These are phyloP conservation scores for Globisporangium cylindrosporum DNA, from an alignment of 352 stramenopile species.

Conservation along the genomic window DNA sequence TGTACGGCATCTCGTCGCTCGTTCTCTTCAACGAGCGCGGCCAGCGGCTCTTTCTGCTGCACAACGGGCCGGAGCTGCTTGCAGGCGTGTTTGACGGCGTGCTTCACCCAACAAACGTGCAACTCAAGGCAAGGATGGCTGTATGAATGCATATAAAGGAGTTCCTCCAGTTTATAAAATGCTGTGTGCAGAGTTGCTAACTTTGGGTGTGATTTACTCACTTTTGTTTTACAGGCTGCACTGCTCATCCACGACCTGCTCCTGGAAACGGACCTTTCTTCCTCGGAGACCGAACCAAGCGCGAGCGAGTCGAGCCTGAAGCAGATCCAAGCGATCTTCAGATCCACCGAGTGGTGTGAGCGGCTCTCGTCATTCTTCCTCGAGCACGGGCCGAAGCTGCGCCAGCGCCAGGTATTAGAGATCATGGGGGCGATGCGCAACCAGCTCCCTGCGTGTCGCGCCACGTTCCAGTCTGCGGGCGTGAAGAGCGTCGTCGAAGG, in stretches of 20 bases:
- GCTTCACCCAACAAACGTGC: slow-evolving; percentile 39
- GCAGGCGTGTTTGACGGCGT: slow-evolving; percentile 36
- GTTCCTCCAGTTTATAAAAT: not conserved
- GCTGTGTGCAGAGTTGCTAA: not conserved
- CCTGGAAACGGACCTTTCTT: slow-evolving; percentile 26
- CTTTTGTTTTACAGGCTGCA: slow-evolving; percentile 27
- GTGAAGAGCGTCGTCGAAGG: slow-evolving; percentile 38
- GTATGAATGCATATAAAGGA: not conserved
- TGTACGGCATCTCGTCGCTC: slow-evolving; percentile 78
- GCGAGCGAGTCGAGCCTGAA: slow-evolving; percentile 28
- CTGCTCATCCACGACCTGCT: slow-evolving; percentile 74
- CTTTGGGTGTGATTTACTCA: not conserved
- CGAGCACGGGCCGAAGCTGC: slow-evolving; percentile 33
- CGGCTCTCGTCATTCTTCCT: slow-evolving; percentile 52
- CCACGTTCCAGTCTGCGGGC: slow-evolving; percentile 33
- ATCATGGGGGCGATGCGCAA: slow-evolving; percentile 55
- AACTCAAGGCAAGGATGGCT: slow-evolving; percentile 54
- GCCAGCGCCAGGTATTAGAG: slow-evolving; percentile 47
- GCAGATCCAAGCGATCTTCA: slow-evolving; percentile 47
- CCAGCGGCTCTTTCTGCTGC: slow-evolving; percentile 56
- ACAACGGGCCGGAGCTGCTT: slow-evolving; percentile 41
- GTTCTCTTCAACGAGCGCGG: slow-evolving; percentile 64
- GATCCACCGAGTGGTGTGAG: slow-evolving; percentile 51
- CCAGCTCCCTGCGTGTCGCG: slow-evolving; percentile 54
- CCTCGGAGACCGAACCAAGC: not conserved